Evolutionary conservation across 2,329 filamentous ascomycete genomes (phyloP).

Genomic region (Aspergillus vadensis): DNA sequence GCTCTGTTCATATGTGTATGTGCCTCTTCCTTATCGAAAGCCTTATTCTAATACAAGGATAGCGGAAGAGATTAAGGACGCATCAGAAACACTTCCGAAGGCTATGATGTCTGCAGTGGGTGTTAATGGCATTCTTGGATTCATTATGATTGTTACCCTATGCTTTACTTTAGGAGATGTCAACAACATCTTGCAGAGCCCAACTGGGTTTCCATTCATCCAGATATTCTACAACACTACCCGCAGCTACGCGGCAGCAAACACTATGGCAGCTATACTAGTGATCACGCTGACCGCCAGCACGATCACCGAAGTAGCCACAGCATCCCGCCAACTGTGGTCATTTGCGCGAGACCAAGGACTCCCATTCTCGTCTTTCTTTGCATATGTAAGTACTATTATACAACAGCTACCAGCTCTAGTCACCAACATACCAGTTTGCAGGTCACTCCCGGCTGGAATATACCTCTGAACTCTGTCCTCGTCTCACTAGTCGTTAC

Average conservation of each 20-base stretch:
- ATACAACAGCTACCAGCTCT: too few relatives aligned
- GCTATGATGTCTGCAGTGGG: constrained; percentile 53
- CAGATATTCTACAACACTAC: constrained; percentile 59
- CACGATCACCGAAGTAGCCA: constrained; percentile 57
- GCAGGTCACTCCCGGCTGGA: constrained; percentile 41
- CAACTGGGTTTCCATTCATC: constrained; percentile 61
- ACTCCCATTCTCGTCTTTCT: constrained; percentile 42
- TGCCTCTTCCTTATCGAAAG: neutral
- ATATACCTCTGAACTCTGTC: constrained; percentile 53
- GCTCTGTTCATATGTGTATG: constrained; percentile 49
- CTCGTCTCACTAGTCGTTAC: constrained; percentile 49
- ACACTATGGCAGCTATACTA: constrained; percentile 54
- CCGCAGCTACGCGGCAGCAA: constrained; percentile 50
- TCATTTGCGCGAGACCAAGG: constrained; percentile 53
- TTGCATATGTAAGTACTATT: constrained; percentile 37
- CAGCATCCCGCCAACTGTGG: constrained; percentile 61
- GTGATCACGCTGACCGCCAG: constrained; percentile 53
- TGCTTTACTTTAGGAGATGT: constrained; percentile 58
- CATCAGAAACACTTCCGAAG: constrained; percentile 53
- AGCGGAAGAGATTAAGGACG: constrained; percentile 49
- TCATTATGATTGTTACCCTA: constrained; percentile 59
- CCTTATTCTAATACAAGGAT: constrained; percentile 12
- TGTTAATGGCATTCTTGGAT: constrained; percentile 56
- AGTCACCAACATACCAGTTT: too few relatives aligned
- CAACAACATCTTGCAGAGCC: constrained; percentile 45